Base-by-base conservation (phyloP, 106 monocot species). In the Iris macrosiphon region DNA sequence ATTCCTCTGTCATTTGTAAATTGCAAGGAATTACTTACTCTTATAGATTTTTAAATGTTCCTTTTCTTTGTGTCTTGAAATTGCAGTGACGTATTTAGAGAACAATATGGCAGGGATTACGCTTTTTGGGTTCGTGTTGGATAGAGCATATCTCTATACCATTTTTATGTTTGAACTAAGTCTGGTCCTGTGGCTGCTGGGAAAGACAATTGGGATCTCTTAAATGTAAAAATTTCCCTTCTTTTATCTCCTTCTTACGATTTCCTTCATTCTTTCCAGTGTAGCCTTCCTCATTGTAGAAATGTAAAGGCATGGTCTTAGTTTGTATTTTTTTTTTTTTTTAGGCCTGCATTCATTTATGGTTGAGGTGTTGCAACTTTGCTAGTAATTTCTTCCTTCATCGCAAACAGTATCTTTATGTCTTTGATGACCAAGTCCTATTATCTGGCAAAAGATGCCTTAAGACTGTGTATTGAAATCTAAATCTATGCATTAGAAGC, bases 61-160 rank as follows among this genome's bases (percentile, higher is more conserved):
- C n/a, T n/a, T n/a, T n/a, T 38, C 20, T 24, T 63, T 59, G 62
- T 3, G 2, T 41, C 10, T 15, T 6, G 19, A 13, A 21, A 39
- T 52, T 75, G 49, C 75, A 80, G 81, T 81, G 71, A 81, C 81
- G 28, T 81, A 81, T 48, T 43, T 81, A 57, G 81, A 81, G 72
- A 81, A 76, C 72, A 81, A 81, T 57, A 66, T 24, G 61, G 81
- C 81, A 19, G 81, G 81, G 37, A 71, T 75, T 19, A 72, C 81
- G 4, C 46, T 81, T 4, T 81, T 71, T 19, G 81, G 81, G 3
- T 71, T 71, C 56, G 58, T 57, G 19, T 33, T 81, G 60, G 81
- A 81, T 22, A 21, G 81, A 29, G 31, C 70, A 31, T 81, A 49
- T 53, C 75, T 81, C n/a, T 62, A 81, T 26, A 64, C 81, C 6